Conservation (phyloP, 2,329 filamentous ascomycete species). For the Arthrobotrys musiformis region DNA sequence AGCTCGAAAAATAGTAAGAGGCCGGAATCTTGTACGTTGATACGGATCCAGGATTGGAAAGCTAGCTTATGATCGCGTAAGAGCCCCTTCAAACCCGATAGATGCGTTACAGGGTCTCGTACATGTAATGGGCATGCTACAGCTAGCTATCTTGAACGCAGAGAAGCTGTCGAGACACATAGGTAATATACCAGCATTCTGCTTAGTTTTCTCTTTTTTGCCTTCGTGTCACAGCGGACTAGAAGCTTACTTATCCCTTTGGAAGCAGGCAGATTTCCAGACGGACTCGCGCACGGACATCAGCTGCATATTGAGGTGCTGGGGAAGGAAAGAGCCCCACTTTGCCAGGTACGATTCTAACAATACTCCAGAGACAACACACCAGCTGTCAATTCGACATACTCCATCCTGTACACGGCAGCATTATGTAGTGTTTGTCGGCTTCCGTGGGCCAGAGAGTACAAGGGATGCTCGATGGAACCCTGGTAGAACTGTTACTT, state of each 20-base stretch:
- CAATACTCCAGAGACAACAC: conserved; percentile 5
- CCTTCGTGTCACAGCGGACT: conserved; percentile 28
- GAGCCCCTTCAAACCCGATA: conserved; percentile 23
- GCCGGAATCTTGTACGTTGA: not conserved
- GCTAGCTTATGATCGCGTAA: conserved; percentile 25
- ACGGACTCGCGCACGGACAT: conserved; percentile 47
- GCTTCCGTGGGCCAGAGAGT: conserved; percentile 12
- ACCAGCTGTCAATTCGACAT: not conserved
- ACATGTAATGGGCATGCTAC: conserved; percentile 5
- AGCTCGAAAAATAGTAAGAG: conserved; percentile 29
- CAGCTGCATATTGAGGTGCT: conserved; percentile 29
- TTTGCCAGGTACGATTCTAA: conserved; percentile 35
- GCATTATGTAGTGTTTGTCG: conserved; percentile 3
- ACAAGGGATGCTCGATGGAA: conserved; percentile 20
- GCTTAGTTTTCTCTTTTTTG: conserved; percentile 16
- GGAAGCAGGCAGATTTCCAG: conserved; percentile 45
- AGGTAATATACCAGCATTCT: not conserved
- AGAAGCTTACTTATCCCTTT: conserved; percentile 46
- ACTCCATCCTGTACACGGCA: not conserved
- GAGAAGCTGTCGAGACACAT: conserved; percentile 9
- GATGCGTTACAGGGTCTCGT: conserved; percentile 1
- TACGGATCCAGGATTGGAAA: not conserved
- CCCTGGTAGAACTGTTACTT: conserved; percentile 37
- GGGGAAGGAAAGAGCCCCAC: conserved; percentile 36
- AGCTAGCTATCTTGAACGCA: conserved; percentile 28